Evolutionary conservation across 257 asterid species (phyloP).

Genomic region (Salvia miltiorrhiza): DNA sequence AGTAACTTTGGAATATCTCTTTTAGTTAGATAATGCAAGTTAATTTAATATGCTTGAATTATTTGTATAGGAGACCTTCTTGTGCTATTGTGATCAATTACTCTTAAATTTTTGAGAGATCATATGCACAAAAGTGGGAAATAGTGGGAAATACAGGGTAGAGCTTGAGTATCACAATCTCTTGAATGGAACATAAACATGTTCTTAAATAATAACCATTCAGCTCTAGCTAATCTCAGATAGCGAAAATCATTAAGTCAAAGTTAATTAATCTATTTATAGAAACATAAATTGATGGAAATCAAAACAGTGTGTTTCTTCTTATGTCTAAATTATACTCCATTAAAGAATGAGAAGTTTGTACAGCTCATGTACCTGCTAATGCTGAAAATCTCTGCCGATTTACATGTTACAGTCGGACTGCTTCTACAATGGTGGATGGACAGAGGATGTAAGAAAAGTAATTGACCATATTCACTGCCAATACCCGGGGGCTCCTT

Average conservation of each 20-base stretch:
- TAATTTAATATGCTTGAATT: background rate
- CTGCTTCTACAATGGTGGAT: conserved; percentile 79
- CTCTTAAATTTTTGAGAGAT: too few relatives aligned
- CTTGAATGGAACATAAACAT: background rate
- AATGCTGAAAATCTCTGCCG: conserved; percentile 15
- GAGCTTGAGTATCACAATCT: background rate
- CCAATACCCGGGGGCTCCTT: conserved; percentile 69
- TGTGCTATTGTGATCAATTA: too few relatives aligned
- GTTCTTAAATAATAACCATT: background rate
- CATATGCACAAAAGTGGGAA: background rate
- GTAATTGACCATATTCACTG: conserved; percentile 68
- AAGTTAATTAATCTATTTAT: background rate
- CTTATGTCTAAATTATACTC: background rate
- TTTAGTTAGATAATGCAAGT: background rate
- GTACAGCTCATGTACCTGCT: background rate
- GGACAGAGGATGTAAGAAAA: conserved; percentile 79
- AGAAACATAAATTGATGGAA: background rate
- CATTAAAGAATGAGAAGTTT: conserved; percentile 11
- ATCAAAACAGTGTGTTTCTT: background rate
- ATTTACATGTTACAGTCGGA: conserved; percentile 65
- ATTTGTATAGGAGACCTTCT: too few relatives aligned
- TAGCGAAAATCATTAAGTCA: background rate
- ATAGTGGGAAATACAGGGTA: background rate
- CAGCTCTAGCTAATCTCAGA: background rate
- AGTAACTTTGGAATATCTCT: background rate